A percentile compares a stretch with the other conserved stretches of the same genome.
These are phyloP conservation scores for Oidiodendron maius DNA, from an alignment of 495 filamentous ascomycete species.

Conservation along the genomic window DNA sequence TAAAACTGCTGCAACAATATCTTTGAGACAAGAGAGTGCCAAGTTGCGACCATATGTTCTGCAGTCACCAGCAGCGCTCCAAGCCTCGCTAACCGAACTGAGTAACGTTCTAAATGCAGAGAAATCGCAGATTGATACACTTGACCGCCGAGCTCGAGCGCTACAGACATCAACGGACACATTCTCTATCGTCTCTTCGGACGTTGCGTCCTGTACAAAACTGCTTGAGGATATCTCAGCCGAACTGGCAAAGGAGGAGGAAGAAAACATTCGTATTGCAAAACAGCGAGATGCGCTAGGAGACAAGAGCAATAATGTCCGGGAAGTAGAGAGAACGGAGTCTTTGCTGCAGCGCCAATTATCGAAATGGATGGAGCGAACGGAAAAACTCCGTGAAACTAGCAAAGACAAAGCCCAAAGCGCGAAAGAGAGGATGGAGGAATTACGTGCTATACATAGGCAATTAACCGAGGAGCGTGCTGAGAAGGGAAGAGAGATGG, in stretches of 20 bases:
- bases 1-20: conserved; percentile 58
- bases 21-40: conserved; percentile 66
- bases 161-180: conserved; percentile 90
- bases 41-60: conserved; percentile 89
- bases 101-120: conserved; percentile 68
- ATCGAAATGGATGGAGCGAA: conserved; percentile 75
- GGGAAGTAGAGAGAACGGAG: conserved; percentile 86
- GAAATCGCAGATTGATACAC: conserved; percentile 74
- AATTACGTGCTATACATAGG: conserved; percentile 74
- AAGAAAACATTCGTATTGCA: conserved; percentile 70
- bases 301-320: conserved; percentile 78
- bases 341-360: conserved; percentile 77
- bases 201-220: conserved; percentile 80
- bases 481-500: conserved; percentile 84
- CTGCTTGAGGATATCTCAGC: conserved; percentile 79
- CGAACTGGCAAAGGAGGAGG: conserved; percentile 85
- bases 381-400: conserved; percentile 68
- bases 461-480: conserved; percentile 76
- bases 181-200: conserved; percentile 73
- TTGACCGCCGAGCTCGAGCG: conserved; percentile 79
- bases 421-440: conserved; percentile 85
- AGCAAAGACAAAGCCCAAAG: conserved; percentile 73
- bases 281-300: conserved; percentile 81
- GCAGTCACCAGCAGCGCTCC: conserved; percentile 76
- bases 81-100: conserved; percentile 74